These are phyloP conservation scores for Talaromyces sp. DNA, from an alignment of 2,329 filamentous ascomycete species.

Conservation along the genomic window DNA sequence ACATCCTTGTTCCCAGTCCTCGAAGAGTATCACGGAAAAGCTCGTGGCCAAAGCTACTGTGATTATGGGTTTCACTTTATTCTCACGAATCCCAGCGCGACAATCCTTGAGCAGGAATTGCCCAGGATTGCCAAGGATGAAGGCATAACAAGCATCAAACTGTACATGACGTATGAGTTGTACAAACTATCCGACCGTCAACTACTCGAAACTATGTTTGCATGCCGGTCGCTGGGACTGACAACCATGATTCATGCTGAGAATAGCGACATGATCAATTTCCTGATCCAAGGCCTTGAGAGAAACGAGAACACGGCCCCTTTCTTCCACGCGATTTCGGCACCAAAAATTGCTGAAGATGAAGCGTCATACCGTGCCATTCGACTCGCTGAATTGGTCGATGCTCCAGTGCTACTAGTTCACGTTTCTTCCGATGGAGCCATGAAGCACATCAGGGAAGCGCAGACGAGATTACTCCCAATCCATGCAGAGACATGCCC, in stretches of 20 bases:
- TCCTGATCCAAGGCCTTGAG: conserved; percentile 32
- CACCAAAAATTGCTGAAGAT: conserved; percentile 37
- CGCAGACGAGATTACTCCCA: conserved; percentile 47
- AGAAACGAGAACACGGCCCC: conserved; percentile 29
- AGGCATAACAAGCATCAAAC: conserved; percentile 40
- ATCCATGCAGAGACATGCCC: conserved; percentile 56
- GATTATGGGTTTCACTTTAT: conserved; percentile 52
- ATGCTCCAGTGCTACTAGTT: conserved; percentile 50
- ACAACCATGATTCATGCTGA: conserved; percentile 37
- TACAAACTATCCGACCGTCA: conserved; percentile 36
- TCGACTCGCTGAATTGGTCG: conserved; percentile 43
- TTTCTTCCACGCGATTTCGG: conserved; percentile 37
- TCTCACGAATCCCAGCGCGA: conserved; percentile 24
- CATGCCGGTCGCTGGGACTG: conserved; percentile 34
- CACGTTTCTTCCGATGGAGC: conserved; percentile 48
- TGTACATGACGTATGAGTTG: conserved; percentile 44
- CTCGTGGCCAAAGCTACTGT: conserved; percentile 44
- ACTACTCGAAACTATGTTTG: conserved; percentile 39
- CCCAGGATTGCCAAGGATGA: conserved; percentile 29
- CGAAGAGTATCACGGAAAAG: conserved; percentile 42
- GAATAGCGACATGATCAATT: conserved; percentile 41
- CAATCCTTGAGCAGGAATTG: conserved; percentile 34
- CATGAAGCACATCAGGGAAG: conserved; percentile 44
- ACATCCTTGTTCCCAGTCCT: conserved; percentile 43
- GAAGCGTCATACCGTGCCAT: conserved; percentile 48